Percentiles rank a stretch among this genome's conserved stretches.
Evolutionary conservation across 306 rosid genomes (phyloP).

Genomic region (Glycine tomentella): DNA sequence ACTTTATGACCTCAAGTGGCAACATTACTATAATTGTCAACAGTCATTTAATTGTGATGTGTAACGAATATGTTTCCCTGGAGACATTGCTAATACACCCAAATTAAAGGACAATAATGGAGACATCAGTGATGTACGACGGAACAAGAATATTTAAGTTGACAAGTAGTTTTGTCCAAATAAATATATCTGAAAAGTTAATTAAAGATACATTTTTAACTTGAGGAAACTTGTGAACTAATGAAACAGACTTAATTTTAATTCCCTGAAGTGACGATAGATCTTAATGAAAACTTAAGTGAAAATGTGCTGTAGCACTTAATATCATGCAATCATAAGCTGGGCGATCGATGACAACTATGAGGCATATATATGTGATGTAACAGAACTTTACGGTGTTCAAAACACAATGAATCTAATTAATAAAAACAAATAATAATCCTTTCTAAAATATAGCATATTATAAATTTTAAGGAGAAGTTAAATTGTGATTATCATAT

Average conservation of each 20-base stretch:
- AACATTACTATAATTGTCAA: neutral
- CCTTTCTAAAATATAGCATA: neutral
- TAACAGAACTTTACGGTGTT: neutral
- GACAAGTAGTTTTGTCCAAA: neutral
- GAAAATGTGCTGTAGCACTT: neutral
- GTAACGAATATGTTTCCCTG: constrained; percentile 18
- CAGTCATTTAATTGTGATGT: constrained; percentile 11
- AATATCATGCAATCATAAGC: neutral
- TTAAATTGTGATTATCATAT: too few species aligned
- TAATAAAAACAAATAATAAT: neutral
- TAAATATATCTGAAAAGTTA: neutral
- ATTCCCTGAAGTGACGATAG: neutral
- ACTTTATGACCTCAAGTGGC: neutral
- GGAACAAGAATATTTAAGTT: neutral
- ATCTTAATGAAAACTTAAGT: neutral
- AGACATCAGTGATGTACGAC: neutral
- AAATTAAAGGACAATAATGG: constrained; percentile 32
- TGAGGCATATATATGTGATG: neutral
- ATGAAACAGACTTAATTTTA: neutral
- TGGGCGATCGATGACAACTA: neutral
- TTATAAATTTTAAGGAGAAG: neutral
- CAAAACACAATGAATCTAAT: neutral
- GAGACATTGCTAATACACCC: constrained; percentile 19
- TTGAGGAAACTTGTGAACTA: neutral
- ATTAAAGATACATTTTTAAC: neutral